Base-by-base conservation (phyloP, 2,329 filamentous ascomycete genomes). In the Cryphonectria japonica region DNA sequence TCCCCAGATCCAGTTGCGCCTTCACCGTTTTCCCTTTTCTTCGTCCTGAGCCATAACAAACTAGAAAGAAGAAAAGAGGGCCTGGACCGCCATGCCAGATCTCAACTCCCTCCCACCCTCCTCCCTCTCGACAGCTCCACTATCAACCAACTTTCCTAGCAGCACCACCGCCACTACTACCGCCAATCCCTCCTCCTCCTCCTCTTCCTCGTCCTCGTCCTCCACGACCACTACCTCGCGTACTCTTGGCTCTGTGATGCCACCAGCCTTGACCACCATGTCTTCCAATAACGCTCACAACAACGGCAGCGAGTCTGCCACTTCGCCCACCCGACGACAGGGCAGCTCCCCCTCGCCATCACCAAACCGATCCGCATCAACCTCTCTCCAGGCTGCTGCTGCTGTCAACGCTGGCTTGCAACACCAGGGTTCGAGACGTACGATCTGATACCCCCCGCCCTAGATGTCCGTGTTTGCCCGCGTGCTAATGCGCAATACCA, bases 331-430 rank as follows among this genome's bases (percentile, higher is more conserved):
- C 61, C 72, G 77, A 79, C 62, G 71, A 75, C 64, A 76, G 75
- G 83, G 87, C 14, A 67, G 71, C 72, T 88, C 88, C 34, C 86
- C 89, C 37, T 87, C 88, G 43, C 85, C 88, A 64, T 89, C 90
- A 61, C 87, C 89, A 22, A 72, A 62, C 52, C 86, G 91, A 75
- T 89, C 89, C 66, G 87, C 91, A 46, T 89, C 91, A 57, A 86
- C 88, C 73, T 94, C 92, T 19, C 85, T 96, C 13, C 92, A 92
- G 78, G 92, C 92, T 67, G 89, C 93, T 16, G 92, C 92, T 9
- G 90, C 92, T 60, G 87, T 95, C 80, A 95, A 95, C 78, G 91
- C 92, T 39, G 89, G 93, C 67, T 87, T 94, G 39, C 89, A 92
- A 75, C 88, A 87, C 74, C 88, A 92, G 77, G 84, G 88, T 54